phyloP scores from a whole-genome alignment of 179 eudicot species.

The Beta corolliflora region DNA sequence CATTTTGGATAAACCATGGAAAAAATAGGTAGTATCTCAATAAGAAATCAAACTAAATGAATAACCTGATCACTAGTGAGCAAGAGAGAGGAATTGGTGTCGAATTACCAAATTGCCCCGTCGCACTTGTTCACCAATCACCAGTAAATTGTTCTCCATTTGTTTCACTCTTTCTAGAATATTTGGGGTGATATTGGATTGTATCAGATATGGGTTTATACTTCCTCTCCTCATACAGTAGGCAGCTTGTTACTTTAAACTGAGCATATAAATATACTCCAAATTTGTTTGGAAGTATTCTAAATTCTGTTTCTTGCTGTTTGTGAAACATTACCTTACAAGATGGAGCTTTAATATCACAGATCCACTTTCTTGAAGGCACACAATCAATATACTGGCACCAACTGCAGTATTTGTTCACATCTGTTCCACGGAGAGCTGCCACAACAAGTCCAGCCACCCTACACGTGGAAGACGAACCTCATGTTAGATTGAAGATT shows the following conservation, averaged over 20 bases:
- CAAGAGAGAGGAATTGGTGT: too few relatives aligned
- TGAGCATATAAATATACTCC: not conserved
- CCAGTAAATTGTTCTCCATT: too few relatives aligned
- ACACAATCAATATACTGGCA: conserved; percentile 69
- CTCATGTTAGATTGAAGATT: not conserved
- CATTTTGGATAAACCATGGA: too few relatives aligned
- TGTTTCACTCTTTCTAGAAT: too few relatives aligned
- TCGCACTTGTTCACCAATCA: too few relatives aligned
- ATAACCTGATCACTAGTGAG: too few relatives aligned
- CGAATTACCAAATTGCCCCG: too few relatives aligned
- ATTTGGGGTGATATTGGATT: too few relatives aligned
- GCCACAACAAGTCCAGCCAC: conserved; percentile 46
- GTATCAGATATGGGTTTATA: too few relatives aligned
- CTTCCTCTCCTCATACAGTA: not conserved
- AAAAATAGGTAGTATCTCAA: too few relatives aligned
- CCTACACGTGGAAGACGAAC: conserved; percentile 38
- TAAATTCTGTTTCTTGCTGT: not conserved
- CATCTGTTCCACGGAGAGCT: conserved; percentile 38
- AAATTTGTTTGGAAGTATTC: not conserved
- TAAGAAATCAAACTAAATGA: too few relatives aligned
- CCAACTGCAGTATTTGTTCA: conserved; percentile 63
- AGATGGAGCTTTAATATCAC: conserved; percentile 45
- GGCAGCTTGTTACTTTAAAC: not conserved
- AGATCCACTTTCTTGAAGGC: conserved; percentile 67
- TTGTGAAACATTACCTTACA: conserved; percentile 56